Base-by-base conservation (phyloP, 345 rosid genomes). In the Brassica nigra region DNA sequence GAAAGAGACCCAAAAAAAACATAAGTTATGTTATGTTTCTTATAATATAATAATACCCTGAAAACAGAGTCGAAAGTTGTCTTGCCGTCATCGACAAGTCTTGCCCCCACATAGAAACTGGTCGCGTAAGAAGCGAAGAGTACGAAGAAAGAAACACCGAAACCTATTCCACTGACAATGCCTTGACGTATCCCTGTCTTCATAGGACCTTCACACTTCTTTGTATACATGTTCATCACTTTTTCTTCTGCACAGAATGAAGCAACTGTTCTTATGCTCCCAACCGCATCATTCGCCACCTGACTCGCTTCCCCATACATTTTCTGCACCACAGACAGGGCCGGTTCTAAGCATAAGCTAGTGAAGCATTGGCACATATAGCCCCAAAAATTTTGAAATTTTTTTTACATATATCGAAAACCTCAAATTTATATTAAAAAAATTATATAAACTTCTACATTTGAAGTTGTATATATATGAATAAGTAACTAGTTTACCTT, bases 221-320 rank as follows among this genome's bases (percentile, higher is more conserved):
- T 84, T 64, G 80, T 39, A 79, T 94, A 94, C 44, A 92, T 86
- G 4, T 90, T 77, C 93, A 92, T 92, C 80, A 94, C 90, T 74
- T 90, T 94, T 42, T 90, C 97, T 77, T 94, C 98, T 0, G 97
- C 94, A 68, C 98, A 92, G 86, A 89, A 94, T 1, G 98, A 94
- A 55, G 97, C 92, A 12, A 92, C 92, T 6, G 98, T 94, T 83
- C 98, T 86, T 73, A 94, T 94, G 69, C 97, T 91, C 71, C 96
- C 97, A 16, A 94, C 97, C 16, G 98, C 98, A 12, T 94, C 97
- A 52, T 80, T 88, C 9, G 98, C 98, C 62, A 92, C 94, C 82
- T 90, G 96, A 75, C 97, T 92, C 14, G 97, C 97, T 78, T 94
- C 91, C 81, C 91, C 96, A 3, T 94, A 94, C 94, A 86, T 89